These are phyloP conservation scores for Chlamydomonas schloesseri DNA, from an alignment of 139 green algal species.

Conservation along the genomic window DNA sequence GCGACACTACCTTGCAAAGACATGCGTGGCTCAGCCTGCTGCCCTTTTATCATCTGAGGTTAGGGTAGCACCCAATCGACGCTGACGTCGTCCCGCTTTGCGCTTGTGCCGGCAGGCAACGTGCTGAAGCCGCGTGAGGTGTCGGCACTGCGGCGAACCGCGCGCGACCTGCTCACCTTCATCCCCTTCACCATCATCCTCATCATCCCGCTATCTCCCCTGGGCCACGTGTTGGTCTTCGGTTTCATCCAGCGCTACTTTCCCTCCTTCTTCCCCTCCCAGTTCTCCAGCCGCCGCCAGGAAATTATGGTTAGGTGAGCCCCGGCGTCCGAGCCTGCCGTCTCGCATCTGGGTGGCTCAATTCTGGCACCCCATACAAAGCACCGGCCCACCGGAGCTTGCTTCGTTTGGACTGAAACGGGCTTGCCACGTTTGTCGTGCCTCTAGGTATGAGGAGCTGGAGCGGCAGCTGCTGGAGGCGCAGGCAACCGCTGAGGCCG, in stretches of 20 bases:
- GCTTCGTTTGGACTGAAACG: too few species aligned
- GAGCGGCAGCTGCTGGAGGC: constrained; percentile 75
- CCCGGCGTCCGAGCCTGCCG: not conserved
- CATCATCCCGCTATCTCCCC: constrained; percentile 94
- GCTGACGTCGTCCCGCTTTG: too few species aligned
- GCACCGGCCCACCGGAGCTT: too few species aligned
- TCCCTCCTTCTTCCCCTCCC: constrained; percentile 95
- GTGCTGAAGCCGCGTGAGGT: constrained; percentile 95
- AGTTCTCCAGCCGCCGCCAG: constrained; percentile 92
- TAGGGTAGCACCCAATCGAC: too few species aligned
- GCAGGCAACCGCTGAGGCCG: constrained; percentile 66
- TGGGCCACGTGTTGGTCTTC: constrained; percentile 98
- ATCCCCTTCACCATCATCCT: constrained; percentile 98
- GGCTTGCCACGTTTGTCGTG: not conserved
- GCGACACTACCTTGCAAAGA: too few species aligned
- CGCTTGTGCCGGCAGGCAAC: constrained; percentile 59
- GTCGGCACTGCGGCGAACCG: constrained; percentile 89
- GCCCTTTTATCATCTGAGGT: too few species aligned
- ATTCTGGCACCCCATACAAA: not conserved
- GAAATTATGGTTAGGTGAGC: constrained; percentile 74
- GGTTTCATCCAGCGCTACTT: constrained; percentile 98
- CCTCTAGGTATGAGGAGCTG: constrained; percentile 84
- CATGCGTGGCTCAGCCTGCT: too few species aligned
- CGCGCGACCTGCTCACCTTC: constrained; percentile 92
- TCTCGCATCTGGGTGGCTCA: not conserved